Percentiles rank a stretch among this genome's conserved stretches.
These are phyloP conservation scores for Cryphonectria japonica DNA, from an alignment of 2,329 filamentous ascomycete species.

Conservation along the genomic window DNA sequence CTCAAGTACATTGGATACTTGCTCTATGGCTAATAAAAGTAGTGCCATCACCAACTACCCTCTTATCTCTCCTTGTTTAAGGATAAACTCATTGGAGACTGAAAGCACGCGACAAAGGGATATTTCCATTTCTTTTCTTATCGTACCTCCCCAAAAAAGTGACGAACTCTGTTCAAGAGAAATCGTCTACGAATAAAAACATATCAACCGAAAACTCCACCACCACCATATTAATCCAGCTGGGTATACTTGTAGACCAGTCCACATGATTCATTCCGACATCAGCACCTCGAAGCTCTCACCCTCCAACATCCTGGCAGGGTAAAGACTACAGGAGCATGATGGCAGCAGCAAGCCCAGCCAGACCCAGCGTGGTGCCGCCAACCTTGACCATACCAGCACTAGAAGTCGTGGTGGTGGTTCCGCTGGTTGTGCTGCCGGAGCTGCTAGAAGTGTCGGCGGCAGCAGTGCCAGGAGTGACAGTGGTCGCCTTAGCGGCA, in stretches of 20 bases:
- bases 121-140: background rate
- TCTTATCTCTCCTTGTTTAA: background rate
- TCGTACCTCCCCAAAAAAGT: background rate
- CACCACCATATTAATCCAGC: background rate
- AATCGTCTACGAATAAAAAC: background rate
- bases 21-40: too few species aligned
- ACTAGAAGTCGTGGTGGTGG: conserved; percentile 34
- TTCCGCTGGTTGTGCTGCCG: conserved; percentile 27
- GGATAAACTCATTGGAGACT: background rate
- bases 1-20: too few species aligned
- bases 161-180: background rate
- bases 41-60: too few species aligned
- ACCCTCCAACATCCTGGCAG: conserved; percentile 27
- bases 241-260: background rate
- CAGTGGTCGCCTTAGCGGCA: conserved; percentile 40
- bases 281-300: background rate
- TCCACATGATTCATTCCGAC: conserved; percentile 1
- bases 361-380: conserved; percentile 46
- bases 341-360: conserved; percentile 46
- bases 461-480: conserved; percentile 37
- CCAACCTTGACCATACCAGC: conserved; percentile 44
- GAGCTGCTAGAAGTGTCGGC: conserved; percentile 29
- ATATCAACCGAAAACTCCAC: conserved; percentile 10
- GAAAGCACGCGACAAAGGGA: background rate
- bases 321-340: conserved; percentile 46